Evolutionary conservation across 78 protist genomes (phyloP), one percentile per base, ranked within the genome.

Genomic region (Thecamonas trahens): DNA sequence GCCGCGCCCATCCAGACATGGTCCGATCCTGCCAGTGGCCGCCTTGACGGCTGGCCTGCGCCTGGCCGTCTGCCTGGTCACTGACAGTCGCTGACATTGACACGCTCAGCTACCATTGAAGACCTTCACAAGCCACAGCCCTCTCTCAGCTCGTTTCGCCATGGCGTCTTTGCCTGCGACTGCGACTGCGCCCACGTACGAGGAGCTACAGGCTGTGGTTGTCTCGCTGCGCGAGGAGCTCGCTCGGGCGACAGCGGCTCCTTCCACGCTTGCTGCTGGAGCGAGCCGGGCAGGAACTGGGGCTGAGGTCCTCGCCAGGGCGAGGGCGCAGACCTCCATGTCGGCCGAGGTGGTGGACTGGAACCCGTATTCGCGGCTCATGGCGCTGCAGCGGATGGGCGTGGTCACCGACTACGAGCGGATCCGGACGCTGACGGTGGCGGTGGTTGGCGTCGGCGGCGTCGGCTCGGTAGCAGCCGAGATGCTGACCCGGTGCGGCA

Each of bases 381-480:
- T 88, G 95, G 99, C 99, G 8, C 77, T 95, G n/a, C 81, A 92
- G 73, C 61, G 82, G 47, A 95, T 95, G 99, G 97, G 97, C 22
- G 77, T 92, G 31, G 98, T 91, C 34, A 78, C 88, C 44, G 70
- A 93, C 70, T 95, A 95, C 67, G 95, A 91, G 77, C 57, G 76
- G 40, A 84, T 92, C 61, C 86, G 91, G 42, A 70, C 76, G 65
- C 40, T 22, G 28, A 54, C 91, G 15, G 94, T 95, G n/a, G 60
- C 74, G 22, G 67, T 95, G 20, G 90, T 95, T 31, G 98, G 98
- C 24, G 70, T 90, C 1, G 97, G 99, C 9, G 97, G 96, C 20
- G 94, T 93, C 26, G 97, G 99, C 45, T 44, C 79, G 22, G 97
- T 93, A 8, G 89, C 91, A 8, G 96, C 96, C 3, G 99, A 96